Percentiles rank a stretch among this genome's conserved stretches.
phyloP scores from a whole-genome alignment of 2,329 filamentous ascomycete genomes.

The Delphinella strobiligena region DNA sequence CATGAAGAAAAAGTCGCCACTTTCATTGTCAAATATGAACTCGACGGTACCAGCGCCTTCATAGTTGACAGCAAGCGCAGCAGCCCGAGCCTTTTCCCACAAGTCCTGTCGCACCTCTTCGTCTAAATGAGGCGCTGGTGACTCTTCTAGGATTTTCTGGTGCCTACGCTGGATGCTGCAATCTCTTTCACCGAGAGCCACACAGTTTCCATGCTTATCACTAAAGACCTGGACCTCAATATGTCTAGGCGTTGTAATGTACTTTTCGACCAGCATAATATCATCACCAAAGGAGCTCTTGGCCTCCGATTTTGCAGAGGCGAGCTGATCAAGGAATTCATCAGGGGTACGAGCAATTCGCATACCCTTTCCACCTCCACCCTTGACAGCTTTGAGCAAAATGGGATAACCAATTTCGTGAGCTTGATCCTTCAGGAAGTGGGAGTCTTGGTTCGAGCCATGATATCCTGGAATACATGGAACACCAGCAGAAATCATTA shows the following conservation, averaged over 20 bases:
- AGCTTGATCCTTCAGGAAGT: conserved; percentile 55
- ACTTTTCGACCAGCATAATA: conserved; percentile 56
- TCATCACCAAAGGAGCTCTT: conserved; percentile 54
- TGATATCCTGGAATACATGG: conserved; percentile 96
- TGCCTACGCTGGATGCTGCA: conserved; percentile 55
- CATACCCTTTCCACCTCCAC: conserved; percentile 58
- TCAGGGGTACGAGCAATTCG: conserved; percentile 46
- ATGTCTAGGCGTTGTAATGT: conserved; percentile 54
- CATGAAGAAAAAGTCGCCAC: conserved; percentile 57
- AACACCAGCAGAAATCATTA: conserved; percentile 91
- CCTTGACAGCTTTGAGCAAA: conserved; percentile 54
- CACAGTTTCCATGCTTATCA: conserved; percentile 52
- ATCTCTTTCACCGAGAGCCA: conserved; percentile 52
- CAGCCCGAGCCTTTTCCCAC: conserved; percentile 52
- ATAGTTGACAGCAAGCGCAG: conserved; percentile 51
- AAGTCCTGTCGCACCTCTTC: conserved; percentile 49
- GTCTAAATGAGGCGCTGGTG: conserved; percentile 49
- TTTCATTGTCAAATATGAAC: conserved; percentile 58
- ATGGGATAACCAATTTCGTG: conserved; percentile 56
- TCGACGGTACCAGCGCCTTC: conserved; percentile 57
- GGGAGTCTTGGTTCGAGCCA: conserved; percentile 63
- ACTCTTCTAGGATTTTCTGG: conserved; percentile 56
- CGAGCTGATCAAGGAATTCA: conserved; percentile 49
- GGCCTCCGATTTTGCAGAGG: conserved; percentile 53
- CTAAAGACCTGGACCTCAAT: conserved; percentile 58